Evolutionary conservation across 2,329 filamentous ascomycete species (phyloP).

Genomic region (Lachnellula occidentalis): DNA sequence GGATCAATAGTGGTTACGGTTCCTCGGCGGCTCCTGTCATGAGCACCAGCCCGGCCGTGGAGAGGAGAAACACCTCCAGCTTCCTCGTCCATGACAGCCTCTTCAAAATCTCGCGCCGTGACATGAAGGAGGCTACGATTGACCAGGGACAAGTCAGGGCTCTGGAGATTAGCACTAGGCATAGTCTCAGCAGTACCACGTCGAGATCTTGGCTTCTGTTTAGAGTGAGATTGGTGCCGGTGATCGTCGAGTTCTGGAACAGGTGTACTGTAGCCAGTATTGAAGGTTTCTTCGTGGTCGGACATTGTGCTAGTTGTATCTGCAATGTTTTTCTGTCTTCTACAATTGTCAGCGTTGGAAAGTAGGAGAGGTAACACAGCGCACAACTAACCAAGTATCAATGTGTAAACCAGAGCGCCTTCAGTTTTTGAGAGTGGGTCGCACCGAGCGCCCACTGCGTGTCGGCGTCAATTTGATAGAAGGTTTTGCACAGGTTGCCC

Average conservation of each 20-base stretch:
- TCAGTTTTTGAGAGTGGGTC: slow-evolving; percentile 37
- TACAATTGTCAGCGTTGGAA: slow-evolving; percentile 17
- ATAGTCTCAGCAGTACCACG: slow-evolving; percentile 72
- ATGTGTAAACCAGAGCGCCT: slow-evolving; percentile 11
- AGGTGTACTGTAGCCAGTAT: slow-evolving; percentile 65
- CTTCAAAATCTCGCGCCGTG: slow-evolving; percentile 77
- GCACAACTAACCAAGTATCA: not conserved
- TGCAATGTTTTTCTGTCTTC: slow-evolving; percentile 33
- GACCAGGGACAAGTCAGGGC: slow-evolving; percentile 36
- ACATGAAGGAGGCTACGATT: slow-evolving; percentile 37
- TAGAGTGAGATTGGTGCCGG: slow-evolving; percentile 58
- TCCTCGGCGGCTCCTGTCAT: slow-evolving; percentile 41
- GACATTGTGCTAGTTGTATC: slow-evolving; percentile 53
- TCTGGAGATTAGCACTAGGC: slow-evolving; percentile 42
- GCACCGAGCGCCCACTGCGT: slow-evolving; percentile 49
- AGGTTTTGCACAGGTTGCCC: slow-evolving; percentile 32
- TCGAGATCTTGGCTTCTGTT: slow-evolving; percentile 55
- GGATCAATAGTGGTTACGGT: slow-evolving; percentile 52
- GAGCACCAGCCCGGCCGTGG: slow-evolving; percentile 23
- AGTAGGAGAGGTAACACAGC: not conserved
- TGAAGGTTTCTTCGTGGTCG: slow-evolving; percentile 56
- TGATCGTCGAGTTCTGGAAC: slow-evolving; percentile 85
- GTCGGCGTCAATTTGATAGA: slow-evolving; percentile 45
- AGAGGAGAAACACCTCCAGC: slow-evolving; percentile 38
- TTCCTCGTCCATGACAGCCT: slow-evolving; percentile 77